These are phyloP conservation scores for Calcarisporium arbuscula DNA, from an alignment of 2,329 filamentous ascomycete genomes.

Conservation along the genomic window DNA sequence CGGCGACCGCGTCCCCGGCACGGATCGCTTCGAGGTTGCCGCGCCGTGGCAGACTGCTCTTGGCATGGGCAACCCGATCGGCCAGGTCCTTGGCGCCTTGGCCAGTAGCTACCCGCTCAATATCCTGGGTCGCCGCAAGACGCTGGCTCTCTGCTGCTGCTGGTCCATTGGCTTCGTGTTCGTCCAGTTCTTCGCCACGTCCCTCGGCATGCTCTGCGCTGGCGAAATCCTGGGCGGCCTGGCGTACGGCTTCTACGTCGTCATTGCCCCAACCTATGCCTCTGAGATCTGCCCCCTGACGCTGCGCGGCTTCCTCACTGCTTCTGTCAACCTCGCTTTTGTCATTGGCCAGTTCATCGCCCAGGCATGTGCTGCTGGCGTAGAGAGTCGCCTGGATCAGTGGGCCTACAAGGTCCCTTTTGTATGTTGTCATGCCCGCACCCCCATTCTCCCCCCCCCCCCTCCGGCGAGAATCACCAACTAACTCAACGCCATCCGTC, in stretches of 20 bases:
- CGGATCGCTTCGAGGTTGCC: slow-evolving; percentile 36
- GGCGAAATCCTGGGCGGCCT: slow-evolving; percentile 56
- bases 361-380: slow-evolving; percentile 38
- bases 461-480: background rate
- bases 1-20: slow-evolving; percentile 25
- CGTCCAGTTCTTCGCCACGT: slow-evolving; percentile 56
- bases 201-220: slow-evolving; percentile 48
- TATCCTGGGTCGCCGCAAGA: slow-evolving; percentile 36
- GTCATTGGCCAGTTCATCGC: slow-evolving; percentile 55
- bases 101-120: slow-evolving; percentile 24
- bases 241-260: slow-evolving; percentile 55
- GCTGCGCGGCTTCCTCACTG: slow-evolving; percentile 51
- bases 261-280: slow-evolving; percentile 53
- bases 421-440: slow-evolving; percentile 9
- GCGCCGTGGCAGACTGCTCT: slow-evolving; percentile 44
- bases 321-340: slow-evolving; percentile 57
- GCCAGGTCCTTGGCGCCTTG: slow-evolving; percentile 39
- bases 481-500: background rate
- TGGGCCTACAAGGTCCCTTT: slow-evolving; percentile 36
- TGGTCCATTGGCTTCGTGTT: slow-evolving; percentile 49
- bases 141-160: slow-evolving; percentile 36
- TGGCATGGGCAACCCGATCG: slow-evolving; percentile 36
- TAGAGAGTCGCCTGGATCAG: slow-evolving; percentile 30
- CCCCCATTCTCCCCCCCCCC: too few relatives aligned
- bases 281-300: slow-evolving; percentile 55